Evolutionary conservation across 768 basidiomycete genomes (phyloP).

Genomic region (Tephrocybe sp.): DNA sequence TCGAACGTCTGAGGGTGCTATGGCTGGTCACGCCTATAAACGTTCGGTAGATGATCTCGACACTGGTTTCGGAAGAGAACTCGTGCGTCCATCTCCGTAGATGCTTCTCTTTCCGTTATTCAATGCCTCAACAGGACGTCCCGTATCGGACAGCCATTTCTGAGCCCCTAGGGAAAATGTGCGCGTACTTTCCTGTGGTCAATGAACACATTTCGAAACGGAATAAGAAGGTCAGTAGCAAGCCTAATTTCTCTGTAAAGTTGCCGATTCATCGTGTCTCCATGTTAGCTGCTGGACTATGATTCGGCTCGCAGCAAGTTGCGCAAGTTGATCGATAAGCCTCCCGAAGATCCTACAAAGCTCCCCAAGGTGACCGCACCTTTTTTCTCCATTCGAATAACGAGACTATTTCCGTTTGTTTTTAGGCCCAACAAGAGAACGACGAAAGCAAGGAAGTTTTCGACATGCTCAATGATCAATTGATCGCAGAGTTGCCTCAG

Average conservation of each 20-base stretch:
- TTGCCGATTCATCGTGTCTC: neutral
- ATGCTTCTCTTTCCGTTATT: conserved; percentile 1
- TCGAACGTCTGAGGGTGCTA: conserved; percentile 84
- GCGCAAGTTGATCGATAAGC: conserved; percentile 88
- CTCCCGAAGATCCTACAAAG: conserved; percentile 89
- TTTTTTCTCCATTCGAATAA: neutral
- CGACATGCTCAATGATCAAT: conserved; percentile 88
- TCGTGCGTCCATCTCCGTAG: conserved; percentile 47
- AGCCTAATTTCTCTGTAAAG: neutral
- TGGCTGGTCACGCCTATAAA: conserved; percentile 97
- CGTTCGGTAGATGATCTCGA: conserved; percentile 94
- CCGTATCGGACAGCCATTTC: conserved; percentile 94
- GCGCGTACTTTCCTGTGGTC: conserved; percentile 89
- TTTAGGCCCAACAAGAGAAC: conserved; percentile 89
- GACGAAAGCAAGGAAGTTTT: conserved; percentile 95
- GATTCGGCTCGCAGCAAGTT: conserved; percentile 89
- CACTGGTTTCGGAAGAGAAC: conserved; percentile 74
- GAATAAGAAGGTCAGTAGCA: conserved; percentile 80
- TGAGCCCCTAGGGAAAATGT: conserved; percentile 96
- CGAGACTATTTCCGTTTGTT: neutral
- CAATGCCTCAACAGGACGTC: conserved; percentile 57
- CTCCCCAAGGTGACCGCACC: conserved; percentile 57
- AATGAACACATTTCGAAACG: conserved; percentile 94
- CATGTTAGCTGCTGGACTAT: conserved; percentile 77
- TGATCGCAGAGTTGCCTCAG: conserved; percentile 88